Conservation (phyloP, 1,284 basidiomycete species). For the Termitomyces sp. region DNA sequence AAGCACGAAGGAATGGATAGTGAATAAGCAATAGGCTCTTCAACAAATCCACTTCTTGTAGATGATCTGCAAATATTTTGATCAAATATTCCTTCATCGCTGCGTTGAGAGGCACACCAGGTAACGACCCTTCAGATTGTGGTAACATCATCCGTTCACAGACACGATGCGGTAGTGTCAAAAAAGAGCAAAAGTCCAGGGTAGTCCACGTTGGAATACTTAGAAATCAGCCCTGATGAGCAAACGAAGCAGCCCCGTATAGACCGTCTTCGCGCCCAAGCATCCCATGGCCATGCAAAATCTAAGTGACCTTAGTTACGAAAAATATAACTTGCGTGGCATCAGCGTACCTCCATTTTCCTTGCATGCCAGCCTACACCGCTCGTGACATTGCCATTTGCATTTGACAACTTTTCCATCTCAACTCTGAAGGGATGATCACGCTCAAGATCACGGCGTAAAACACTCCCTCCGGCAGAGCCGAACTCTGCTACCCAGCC, state of each 20-base stretch:
- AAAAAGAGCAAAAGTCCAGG: neutral
- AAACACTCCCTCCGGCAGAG: constrained; percentile 29
- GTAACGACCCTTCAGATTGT: no score
- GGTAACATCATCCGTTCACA: no score
- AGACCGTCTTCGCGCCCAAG: constrained; percentile 88
- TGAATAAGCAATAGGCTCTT: neutral
- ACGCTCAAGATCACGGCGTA: constrained; percentile 57
- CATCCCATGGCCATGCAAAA: constrained; percentile 85
- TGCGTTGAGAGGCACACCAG: neutral
- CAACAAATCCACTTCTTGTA: neutral
- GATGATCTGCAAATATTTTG: neutral
- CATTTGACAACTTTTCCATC: constrained; percentile 69
- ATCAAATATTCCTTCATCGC: neutral
- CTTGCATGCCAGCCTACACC: constrained; percentile 93
- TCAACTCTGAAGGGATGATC: constrained; percentile 66
- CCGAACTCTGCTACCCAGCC: constrained; percentile 62
- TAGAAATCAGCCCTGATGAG: constrained; percentile 68
- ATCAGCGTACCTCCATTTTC: constrained; percentile 86
- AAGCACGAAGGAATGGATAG: neutral
- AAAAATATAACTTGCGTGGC: neutral
- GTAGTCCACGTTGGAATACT: neutral
- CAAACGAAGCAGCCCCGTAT: constrained; percentile 91
- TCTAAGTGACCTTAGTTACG: constrained; percentile 32
- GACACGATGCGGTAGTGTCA: neutral
- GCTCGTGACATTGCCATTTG: constrained; percentile 85